phyloP scores from a whole-genome alignment of 2,329 filamentous ascomycete genomes.

The Cladobotryum mycophilum region DNA sequence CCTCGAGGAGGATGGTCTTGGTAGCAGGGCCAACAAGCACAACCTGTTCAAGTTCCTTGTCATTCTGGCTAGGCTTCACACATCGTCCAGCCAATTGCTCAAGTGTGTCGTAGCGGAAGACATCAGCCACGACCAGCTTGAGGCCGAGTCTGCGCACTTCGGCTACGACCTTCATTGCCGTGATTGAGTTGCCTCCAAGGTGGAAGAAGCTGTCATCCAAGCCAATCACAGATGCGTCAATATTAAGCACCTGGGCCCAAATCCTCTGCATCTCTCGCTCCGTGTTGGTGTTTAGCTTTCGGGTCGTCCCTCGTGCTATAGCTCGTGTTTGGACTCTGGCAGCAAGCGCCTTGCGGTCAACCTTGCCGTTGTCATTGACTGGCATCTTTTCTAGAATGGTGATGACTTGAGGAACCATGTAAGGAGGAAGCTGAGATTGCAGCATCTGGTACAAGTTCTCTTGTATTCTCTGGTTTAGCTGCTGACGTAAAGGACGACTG shows the following conservation, averaged over 20 bases:
- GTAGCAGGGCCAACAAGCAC: slow-evolving; percentile 8
- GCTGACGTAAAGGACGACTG: slow-evolving; percentile 15
- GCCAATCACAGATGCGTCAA: slow-evolving; percentile 3
- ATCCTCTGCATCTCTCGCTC: neutral
- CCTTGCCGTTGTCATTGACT: slow-evolving; percentile 20
- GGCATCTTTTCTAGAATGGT: slow-evolving; percentile 19
- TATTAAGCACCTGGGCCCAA: slow-evolving; percentile 2
- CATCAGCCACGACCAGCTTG: slow-evolving; percentile 3
- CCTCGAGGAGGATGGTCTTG: slow-evolving; percentile 2
- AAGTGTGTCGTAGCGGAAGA: slow-evolving; percentile 3
- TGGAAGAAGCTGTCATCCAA: slow-evolving; percentile 14
- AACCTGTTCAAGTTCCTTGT: neutral
- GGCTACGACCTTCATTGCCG: neutral
- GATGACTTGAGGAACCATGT: slow-evolving; percentile 22
- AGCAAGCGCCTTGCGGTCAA: slow-evolving; percentile 17
- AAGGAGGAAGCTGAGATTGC: slow-evolving; percentile 14
- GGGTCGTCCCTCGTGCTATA: neutral
- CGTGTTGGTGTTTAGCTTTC: neutral
- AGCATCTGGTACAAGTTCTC: neutral
- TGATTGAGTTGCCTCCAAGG: slow-evolving; percentile 4
- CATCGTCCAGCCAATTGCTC: neutral
- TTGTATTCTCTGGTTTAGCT: slow-evolving; percentile 4
- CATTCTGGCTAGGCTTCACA: too few species aligned
- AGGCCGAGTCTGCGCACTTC: slow-evolving; percentile 1
- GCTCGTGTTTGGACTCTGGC: neutral